These are phyloP conservation scores for Protea cynaroides DNA, from an alignment of 164 flowering plant species.

Conservation along the genomic window DNA sequence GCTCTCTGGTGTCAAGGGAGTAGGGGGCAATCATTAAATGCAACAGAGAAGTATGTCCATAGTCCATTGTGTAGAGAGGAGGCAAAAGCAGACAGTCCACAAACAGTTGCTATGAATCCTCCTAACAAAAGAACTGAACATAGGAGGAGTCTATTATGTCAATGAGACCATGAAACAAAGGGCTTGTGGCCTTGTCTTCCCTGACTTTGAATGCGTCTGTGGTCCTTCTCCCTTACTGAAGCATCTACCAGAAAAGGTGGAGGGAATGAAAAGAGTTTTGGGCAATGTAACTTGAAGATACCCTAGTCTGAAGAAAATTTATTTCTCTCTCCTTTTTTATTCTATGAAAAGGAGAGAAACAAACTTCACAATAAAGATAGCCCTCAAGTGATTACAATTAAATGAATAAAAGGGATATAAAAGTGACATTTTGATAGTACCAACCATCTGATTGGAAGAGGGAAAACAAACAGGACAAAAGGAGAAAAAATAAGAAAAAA, in stretches of 20 bases:
- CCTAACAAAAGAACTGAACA: conserved; percentile 4
- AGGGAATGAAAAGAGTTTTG: conserved; percentile 8
- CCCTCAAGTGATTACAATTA: neutral
- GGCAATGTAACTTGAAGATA: neutral
- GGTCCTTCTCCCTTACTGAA: conserved; percentile 31
- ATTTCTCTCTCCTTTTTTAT: neutral
- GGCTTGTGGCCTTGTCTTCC: conserved; percentile 58
- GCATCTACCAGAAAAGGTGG: conserved; percentile 2
- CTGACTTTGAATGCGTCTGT: conserved; percentile 23
- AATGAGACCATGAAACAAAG: conserved; percentile 44
- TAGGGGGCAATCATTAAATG: conserved; percentile 48
- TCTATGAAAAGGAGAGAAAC: neutral
- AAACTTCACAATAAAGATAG: neutral
- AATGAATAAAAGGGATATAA: conserved; percentile 21
- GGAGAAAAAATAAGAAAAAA: neutral
- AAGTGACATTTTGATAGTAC: conserved; percentile 19
- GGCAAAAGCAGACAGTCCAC: conserved; percentile 34
- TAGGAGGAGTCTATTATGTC: conserved; percentile 17
- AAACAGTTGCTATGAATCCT: conserved; percentile 26
- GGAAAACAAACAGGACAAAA: neutral
- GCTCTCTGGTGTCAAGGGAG: conserved; percentile 38
- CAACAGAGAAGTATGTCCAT: conserved; percentile 26
- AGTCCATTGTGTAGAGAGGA: conserved; percentile 13
- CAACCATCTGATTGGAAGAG: conserved; percentile 2
- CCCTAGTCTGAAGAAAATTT: neutral